Base-by-base conservation (phyloP, 768 basidiomycete species). In the Crassisporium funariophilum region DNA sequence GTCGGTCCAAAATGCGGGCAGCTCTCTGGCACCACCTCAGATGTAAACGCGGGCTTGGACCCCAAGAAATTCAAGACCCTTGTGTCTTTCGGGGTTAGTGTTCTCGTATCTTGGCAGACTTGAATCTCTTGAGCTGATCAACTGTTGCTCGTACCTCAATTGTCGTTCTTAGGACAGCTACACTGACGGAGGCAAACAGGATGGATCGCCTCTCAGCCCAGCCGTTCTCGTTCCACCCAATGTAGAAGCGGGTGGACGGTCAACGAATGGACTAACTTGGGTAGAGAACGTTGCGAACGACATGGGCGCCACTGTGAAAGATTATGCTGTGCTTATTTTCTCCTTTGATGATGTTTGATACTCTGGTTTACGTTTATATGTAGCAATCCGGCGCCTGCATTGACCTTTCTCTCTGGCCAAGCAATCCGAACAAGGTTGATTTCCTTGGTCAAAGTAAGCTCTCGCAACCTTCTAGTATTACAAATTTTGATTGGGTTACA, bases 221-320 rank as follows among this genome's bases (percentile, higher is more conserved):
- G 58, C 79, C 0, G 60, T 78, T 6, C 35, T 79, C 13, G 59
- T 54, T 1, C 70, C 68, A n/a, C 75, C 78, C 0, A 64, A 67
- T 49, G 67, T 78, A 0, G 63, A 63, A 17, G 79, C 79, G 5
- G 81, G 79, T 0, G 77, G 75, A 15, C 68, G 81, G 13, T 67
- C 69, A 5, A 77, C 75, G 15, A 78, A 82, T 50, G 81, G 80
- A 7, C 61, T 59, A 20, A 53, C 79, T 17, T 82, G 81, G 79
- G 61, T 73, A 5, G 77, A 81, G 49, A 46, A 73, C 39, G 60
- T 81, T 2, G 76, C 78, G 0, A 57, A 63, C 20, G 60, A 54
- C 19, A 56, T 68, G 17, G 60, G 66, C 7, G 76, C 77, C 3
- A 68, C 52, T 1, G 49, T 81, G 23, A 75, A 70, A 59, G 77